Evolutionary conservation across 345 rosid genomes (phyloP), one percentile per base, ranked within the genome.

Genomic region (Punica granatum): DNA sequence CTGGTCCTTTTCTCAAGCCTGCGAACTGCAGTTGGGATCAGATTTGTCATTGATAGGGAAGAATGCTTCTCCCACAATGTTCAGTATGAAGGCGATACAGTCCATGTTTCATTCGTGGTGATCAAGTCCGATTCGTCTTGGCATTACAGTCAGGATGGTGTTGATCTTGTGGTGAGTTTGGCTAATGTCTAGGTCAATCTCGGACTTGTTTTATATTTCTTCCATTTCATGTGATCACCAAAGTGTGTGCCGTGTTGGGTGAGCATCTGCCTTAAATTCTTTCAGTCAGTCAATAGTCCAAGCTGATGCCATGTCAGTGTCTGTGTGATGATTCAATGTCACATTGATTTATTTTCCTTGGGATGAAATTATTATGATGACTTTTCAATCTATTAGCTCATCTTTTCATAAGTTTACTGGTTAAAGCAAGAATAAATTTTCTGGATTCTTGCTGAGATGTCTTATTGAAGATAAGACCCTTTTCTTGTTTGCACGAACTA

Each of bases 21-120:
- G 1, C 70, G 72, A 63, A 67, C 72, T 0, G 88, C 69, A 56
- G 71, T 56, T 7, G 92, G 84, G 37, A 81, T 85, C 67, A 79
- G 92, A 77, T 83, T 85, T 7, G 84, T 82, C 65, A 80, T 87
- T 14, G 86, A 87, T 25, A 77, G 84, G 66, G 92, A 87, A 72
- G 92, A 87, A 66, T 87, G 92, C 65, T 77, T 85, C 77, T 80
- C 90, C 43, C 80, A 83, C 70, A 75, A 87, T 74, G 88, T 85
- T 68, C 73, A 87, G 62, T 85, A 83, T 54, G 86, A 80, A 49
- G 88, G 90, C 26, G 92, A 85, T 53, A 79, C 81, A 0, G 79
- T 85, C 70, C 92, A 85, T 66, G 78, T 63, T 36, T 87, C 92
- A 0, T 87, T 87, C 70, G 92, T 87, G 3, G 86, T 87, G 65